Base-by-base conservation (phyloP, 2,329 filamentous ascomycete genomes). In the Alternaria alternata region DNA sequence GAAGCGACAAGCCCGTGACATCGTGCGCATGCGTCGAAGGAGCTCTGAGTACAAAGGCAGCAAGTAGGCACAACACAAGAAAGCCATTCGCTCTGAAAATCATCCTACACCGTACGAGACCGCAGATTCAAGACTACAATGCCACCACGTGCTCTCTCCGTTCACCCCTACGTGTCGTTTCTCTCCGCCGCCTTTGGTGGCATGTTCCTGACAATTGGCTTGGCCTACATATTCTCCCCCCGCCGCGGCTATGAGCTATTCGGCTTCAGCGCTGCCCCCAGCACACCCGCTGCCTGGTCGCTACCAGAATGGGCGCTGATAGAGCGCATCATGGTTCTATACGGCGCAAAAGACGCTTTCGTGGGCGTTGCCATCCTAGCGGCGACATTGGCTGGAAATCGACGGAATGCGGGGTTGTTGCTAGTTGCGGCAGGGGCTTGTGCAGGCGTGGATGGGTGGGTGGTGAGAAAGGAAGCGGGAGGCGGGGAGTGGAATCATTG, bases 321-420 rank as follows among this genome's bases (percentile, higher is more conserved):
- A 56, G 73, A 84, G 59, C 77, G 72, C 51, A 62, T 86, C 8
- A 78, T 84, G 73, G 67, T 77, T 4, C 69, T 85, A 36, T 86
- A 84, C 67, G 83, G 83, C 1, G 78, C 75, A 4, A 78, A 84
- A 11, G 82, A 86, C 61, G 69, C 85, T 16, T 86, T 84, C 73
- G 82, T 85, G 74, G 83, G 81, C 0, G 28, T 77, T 2, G 74
- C 80, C 2, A 76, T 82, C 20, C 76, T 74, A 41, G 70, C 76
- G 0, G 72, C 81, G 0, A 73, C 76, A 1, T 80, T 71, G 41
- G 75, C 70, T 51, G 83, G 82, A 0, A 79, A 73, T 4, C 67
- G 75, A 20, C 79, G 73, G 63, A 75, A 79, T 1, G 65, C 83
- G 16, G 83, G 81, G 0, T 76, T 79, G 74, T 80, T 81, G 3